A percentile compares a stretch with the other conserved stretches of the same genome.
phyloP scores from a whole-genome alignment of 2,329 filamentous ascomycete genomes.

The Talaromyces sp. region DNA sequence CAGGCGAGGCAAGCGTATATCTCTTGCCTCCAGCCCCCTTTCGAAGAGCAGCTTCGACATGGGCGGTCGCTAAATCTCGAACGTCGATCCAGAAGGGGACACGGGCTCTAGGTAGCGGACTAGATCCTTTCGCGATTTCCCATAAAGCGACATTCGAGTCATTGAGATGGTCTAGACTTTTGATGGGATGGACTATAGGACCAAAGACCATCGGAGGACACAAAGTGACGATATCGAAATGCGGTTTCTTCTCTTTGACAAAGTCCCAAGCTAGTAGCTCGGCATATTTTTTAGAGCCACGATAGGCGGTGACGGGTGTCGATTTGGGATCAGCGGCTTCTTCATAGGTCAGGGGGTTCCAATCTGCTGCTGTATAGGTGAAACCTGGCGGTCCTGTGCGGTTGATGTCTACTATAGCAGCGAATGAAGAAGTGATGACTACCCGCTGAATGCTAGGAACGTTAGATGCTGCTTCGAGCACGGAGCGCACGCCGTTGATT shows the following conservation, averaged over 20 bases:
- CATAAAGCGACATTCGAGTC: constrained; percentile 45
- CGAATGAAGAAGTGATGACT: constrained; percentile 18
- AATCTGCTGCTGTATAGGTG: constrained; percentile 15
- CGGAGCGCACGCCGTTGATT: constrained; percentile 15
- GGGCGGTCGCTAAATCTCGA: constrained; percentile 45
- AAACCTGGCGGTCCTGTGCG: constrained; percentile 10
- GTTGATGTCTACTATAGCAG: constrained; percentile 14
- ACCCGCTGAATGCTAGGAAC: constrained; percentile 10
- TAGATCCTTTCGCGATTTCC: constrained; percentile 37
- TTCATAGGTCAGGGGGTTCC: constrained; percentile 18
- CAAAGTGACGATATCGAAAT: constrained; percentile 45
- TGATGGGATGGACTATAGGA: constrained; percentile 42
- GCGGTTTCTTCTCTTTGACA: constrained; percentile 29
- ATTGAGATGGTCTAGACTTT: constrained; percentile 36
- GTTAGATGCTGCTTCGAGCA: constrained; percentile 11
- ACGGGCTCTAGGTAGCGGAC: constrained; percentile 35
- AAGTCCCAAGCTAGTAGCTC: constrained; percentile 31
- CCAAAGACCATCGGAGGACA: constrained; percentile 49
- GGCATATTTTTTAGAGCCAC: constrained; percentile 18
- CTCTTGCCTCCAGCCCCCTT: constrained; percentile 33
- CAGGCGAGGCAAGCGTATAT: constrained; percentile 40
- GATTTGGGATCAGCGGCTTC: constrained; percentile 10
- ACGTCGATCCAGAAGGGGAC: constrained; percentile 44
- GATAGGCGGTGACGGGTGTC: constrained; percentile 15
- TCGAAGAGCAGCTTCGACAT: constrained; percentile 42